Conservation (phyloP, 1,284 basidiomycete species). For the Ustilago lituana region DNA sequence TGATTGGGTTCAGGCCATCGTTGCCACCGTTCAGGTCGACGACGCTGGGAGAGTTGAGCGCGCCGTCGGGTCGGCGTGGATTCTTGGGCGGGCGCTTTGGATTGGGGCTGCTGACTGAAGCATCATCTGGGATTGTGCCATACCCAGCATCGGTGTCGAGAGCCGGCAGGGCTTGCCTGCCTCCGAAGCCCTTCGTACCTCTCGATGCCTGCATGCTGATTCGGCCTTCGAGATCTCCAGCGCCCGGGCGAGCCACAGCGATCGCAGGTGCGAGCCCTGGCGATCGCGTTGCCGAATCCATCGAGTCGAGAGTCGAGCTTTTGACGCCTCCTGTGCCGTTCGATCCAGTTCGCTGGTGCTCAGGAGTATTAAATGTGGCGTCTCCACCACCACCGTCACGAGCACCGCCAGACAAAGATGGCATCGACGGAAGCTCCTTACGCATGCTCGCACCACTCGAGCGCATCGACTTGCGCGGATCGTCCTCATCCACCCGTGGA, state of each 20-base stretch:
- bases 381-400: neutral
- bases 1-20: neutral
- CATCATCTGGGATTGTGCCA: conserved; percentile 17
- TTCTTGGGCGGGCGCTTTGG: conserved; percentile 35
- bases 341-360: conserved; percentile 15
- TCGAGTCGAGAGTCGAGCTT: conserved; percentile 21
- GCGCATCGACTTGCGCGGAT: conserved; percentile 15
- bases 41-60: conserved; percentile 22
- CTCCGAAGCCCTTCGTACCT: neutral
- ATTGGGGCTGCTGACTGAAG: conserved; percentile 15
- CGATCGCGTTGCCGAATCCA: conserved; percentile 7
- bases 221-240: conserved; percentile 4
- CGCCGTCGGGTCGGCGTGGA: conserved; percentile 34
- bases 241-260: conserved; percentile 1
- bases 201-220: conserved; percentile 30
- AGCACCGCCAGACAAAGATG: conserved; percentile 3
- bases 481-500: conserved; percentile 3
- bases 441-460: conserved; percentile 22
- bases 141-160: conserved; percentile 9
- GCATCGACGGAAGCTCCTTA: conserved; percentile 43
- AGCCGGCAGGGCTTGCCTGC: conserved; percentile 1
- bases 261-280: conserved; percentile 8
- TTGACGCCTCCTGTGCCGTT: conserved; percentile 13
- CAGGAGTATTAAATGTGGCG: neutral
- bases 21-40: conserved; percentile 12